Evolutionary conservation across 192 early-diverging fungal species (phyloP), one percentile per base, ranked within the genome.

Genomic region (Cetraspora pellucida): DNA sequence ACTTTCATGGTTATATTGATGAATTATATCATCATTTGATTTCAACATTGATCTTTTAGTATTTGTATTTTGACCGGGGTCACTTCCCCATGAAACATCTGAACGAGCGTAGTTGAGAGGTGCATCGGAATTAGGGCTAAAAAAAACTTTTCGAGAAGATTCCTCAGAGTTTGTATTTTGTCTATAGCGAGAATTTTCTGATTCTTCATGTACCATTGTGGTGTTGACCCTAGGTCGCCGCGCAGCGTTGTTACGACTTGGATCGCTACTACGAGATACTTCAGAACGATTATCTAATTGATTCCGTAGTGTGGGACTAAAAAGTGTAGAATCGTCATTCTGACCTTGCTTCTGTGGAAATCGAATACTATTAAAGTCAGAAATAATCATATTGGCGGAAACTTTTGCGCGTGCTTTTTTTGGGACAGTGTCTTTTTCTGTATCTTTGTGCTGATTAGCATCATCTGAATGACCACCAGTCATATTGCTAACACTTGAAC

Each of bases 1-100:
- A 49, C 13, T 52, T 17, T 52, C 50, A 52, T 52, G 50, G 37
- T 37, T 37, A 37, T 37, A 37, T 7, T 37, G 37, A 37, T 37
- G 37, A 37, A 2, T 37, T 1, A 37, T 37, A 6, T 37, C 37
- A 17, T 13, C 4, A 10, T 54, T 54, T 54, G 50, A 54, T 54
- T 54, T 54, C 13, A 54, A n/a, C 11, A 54, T 54, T 19, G 50
- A 54, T 54, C 16, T 54, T n/a, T n/a, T 54, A 54, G 50, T 14
- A 54, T 54, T 54, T 54, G 11, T 54, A 54, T 54, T 54, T n/a
- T 54, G 50, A 54, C 60, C 60, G 31, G 60, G 60, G 16, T 63
- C 60, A 63, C 60, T 63, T 63, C 60, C 60, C 60, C 60, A 63
- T 3, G 60, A 63, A 30, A 63, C 60, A 63, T 63, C 60, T 30